A percentile compares a stretch with the other conserved stretches of the same genome.
phyloP scores from a whole-genome alignment of 345 rosid species.

The Pelargonium nanum region DNA sequence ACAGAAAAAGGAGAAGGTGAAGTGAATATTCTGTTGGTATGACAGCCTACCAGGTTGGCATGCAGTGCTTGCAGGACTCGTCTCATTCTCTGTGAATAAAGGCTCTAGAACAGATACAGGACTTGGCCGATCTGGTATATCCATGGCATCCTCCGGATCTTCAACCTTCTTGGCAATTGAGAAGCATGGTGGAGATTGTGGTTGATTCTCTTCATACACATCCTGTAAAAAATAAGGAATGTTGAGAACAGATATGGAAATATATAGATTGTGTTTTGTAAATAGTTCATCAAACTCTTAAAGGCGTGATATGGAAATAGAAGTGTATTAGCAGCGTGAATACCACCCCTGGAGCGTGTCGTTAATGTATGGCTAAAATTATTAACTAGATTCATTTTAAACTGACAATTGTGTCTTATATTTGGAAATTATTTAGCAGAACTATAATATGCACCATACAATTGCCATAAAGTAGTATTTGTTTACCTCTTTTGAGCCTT shows the following conservation, averaged over 20 bases:
- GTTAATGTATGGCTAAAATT: no score
- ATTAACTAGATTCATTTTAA: neutral
- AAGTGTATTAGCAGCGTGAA: neutral
- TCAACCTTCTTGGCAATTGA: slow-evolving; percentile 26
- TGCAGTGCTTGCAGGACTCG: slow-evolving; percentile 47
- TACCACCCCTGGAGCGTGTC: neutral
- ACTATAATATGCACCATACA: neutral
- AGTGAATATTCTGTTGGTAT: neutral
- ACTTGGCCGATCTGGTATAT: slow-evolving; percentile 54
- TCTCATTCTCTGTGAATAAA: slow-evolving; percentile 50
- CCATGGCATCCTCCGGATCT: slow-evolving; percentile 33
- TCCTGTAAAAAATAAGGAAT: slow-evolving; percentile 32
- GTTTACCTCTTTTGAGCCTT: slow-evolving; percentile 31
- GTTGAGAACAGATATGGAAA: neutral
- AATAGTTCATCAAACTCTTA: neutral
- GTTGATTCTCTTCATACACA: slow-evolving; percentile 19
- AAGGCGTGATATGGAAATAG: neutral
- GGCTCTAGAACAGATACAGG: slow-evolving; percentile 92
- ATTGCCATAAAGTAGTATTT: slow-evolving; percentile 6
- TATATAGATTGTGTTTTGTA: neutral
- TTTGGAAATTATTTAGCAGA: neutral
- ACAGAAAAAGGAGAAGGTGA: neutral
- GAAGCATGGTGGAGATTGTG: slow-evolving; percentile 35
- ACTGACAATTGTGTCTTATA: neutral
- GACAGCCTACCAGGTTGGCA: slow-evolving; percentile 43